Evolutionary conservation across 139 green algal genomes (phyloP).

Genomic region (Dunaliella primolecta): DNA sequence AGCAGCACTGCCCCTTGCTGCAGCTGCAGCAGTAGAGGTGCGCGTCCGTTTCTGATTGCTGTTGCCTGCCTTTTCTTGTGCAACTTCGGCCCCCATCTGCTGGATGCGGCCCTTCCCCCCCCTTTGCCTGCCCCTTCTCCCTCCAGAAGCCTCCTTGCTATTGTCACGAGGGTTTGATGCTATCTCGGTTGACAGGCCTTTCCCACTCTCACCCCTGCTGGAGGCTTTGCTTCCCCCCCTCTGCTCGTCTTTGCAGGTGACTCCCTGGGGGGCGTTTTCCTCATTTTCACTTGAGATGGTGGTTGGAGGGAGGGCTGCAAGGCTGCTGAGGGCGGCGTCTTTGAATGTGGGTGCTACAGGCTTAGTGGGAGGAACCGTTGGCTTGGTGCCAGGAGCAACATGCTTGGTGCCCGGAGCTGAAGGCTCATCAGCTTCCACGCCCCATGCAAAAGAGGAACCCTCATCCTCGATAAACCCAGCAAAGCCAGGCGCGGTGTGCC

Average conservation of each 20-base stretch:
- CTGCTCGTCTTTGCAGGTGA: background rate
- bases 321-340: background rate
- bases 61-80: background rate
- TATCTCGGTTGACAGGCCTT: no score
- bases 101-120: background rate
- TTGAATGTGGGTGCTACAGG: no score
- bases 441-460: background rate
- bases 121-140: background rate
- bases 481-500: background rate
- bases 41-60: background rate
- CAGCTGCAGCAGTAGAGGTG: background rate
- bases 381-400: no score
- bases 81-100: background rate
- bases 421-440: background rate
- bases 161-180: no score
- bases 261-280: background rate
- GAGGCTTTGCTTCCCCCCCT: background rate
- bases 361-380: no score
- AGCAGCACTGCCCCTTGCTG: background rate
- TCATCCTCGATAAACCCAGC: background rate
- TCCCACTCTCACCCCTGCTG: background rate
- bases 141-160: background rate
- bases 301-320: background rate
- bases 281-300: background rate
- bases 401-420: no score